Evolutionary conservation across 2,329 filamentous ascomycete genomes (phyloP), one percentile per base, ranked within the genome.

Genomic region (Epichloe coenophiala): DNA sequence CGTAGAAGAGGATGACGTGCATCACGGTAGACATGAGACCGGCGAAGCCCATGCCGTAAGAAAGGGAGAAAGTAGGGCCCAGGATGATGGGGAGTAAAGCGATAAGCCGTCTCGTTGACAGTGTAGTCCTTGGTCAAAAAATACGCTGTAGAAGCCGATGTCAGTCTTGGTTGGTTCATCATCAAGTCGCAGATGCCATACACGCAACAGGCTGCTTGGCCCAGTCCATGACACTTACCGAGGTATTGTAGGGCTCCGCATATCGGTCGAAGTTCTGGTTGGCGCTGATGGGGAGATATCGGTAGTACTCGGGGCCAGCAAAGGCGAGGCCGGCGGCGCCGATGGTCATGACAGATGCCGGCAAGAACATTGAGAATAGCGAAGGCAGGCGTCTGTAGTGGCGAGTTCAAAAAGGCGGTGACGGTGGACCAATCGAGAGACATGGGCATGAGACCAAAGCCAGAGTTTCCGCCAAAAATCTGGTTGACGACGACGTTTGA

Each of bases 361-460:
- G 77, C 70, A 15, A 77, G 56, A 2, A 77, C 78, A 57, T 83
- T 84, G 49, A 73, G 70, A 50, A 81, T 76, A 13, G 78, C 78
- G 59, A 79, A 76, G 61, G 74, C 79, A 2, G 79, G 79, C 1
- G 76, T 71, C 51, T 80, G 78, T 23, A 83, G 63, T 8, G 78
- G 80, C n/a, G 72, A 77, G 11, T 65, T 62, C 48, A 77, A 68
- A 58, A 75, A 83, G 11, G 74, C 78, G 1, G 75, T 72, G 52
- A 82, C 69, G 49, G 78, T 71, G 47, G 74, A 76, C 81, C 82
- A 85, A 63, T 85, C 81, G 51, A 86, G 79, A 0, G 80, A 83
- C 13, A 84, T 72, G 11, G 81, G 81, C 27, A 84, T 69, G 12
- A 86, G 65, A 0, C 76, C 79, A 4, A 84, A 65, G 1, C 81